These are phyloP conservation scores for Carpinus fangiana DNA, from an alignment of 306 rosid genomes.

Conservation along the genomic window DNA sequence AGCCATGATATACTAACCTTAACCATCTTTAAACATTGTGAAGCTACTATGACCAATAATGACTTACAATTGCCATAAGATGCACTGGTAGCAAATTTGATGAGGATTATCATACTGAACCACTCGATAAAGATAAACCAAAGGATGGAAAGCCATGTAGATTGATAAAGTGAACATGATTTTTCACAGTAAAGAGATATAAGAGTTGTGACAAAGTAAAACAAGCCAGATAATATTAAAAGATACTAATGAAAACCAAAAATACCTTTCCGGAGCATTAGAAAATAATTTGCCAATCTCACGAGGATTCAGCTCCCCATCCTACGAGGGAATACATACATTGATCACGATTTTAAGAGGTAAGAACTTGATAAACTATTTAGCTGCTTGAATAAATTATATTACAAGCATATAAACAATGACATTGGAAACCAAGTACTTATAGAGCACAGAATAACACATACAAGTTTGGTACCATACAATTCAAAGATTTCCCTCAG, in stretches of 20 bases:
- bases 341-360: slow-evolving; percentile 10
- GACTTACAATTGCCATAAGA: neutral
- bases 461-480: slow-evolving; percentile 69
- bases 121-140: neutral
- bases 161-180: neutral
- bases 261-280: slow-evolving; percentile 91
- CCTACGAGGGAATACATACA: slow-evolving; percentile 45
- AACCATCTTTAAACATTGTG: neutral
- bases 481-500: slow-evolving; percentile 73
- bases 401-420: neutral
- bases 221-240: neutral
- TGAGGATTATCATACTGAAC: neutral
- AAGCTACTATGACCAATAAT: neutral
- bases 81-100: neutral
- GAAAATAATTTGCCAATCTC: slow-evolving; percentile 91
- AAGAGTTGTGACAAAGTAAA: slow-evolving; percentile 9
- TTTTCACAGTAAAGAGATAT: slow-evolving; percentile 1
- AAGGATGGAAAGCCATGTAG: neutral
- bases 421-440: slow-evolving; percentile 6
- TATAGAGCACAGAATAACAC: slow-evolving; percentile 28
- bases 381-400: slow-evolving; percentile 4
- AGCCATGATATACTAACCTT: neutral
- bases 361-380: slow-evolving; percentile 9
- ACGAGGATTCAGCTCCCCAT: slow-evolving; percentile 78
- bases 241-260: slow-evolving; percentile 8